Evolutionary conservation across 2,329 filamentous ascomycete species (phyloP).

Genomic region (Zelopaecilomyces penicillatus): DNA sequence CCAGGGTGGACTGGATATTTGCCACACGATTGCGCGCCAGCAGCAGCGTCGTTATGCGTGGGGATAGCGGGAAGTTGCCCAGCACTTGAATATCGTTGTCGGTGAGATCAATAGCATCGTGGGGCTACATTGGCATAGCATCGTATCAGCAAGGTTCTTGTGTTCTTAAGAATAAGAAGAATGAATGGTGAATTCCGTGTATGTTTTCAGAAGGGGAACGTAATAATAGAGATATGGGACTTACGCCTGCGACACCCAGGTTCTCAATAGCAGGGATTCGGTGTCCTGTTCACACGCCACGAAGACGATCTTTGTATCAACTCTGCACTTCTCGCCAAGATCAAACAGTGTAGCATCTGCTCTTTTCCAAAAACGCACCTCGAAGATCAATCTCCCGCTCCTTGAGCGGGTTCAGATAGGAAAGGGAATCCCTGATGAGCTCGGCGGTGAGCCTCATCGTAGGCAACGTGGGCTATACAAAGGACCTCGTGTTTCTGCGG

Average conservation of each 20-base stretch:
- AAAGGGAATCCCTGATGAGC: slow-evolving; percentile 87
- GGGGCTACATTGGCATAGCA: slow-evolving; percentile 49
- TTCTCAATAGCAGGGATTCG: slow-evolving; percentile 98
- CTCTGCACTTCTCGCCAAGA: slow-evolving; percentile 47
- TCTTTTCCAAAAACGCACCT: slow-evolving; percentile 90
- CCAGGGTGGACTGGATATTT: slow-evolving; percentile 67
- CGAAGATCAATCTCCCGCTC: slow-evolving; percentile 98
- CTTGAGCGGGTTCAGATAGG: slow-evolving; percentile 97
- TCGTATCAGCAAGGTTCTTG: too few species aligned
- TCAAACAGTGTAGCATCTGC: slow-evolving; percentile 80
- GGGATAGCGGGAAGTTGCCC: slow-evolving; percentile 86
- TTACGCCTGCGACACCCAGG: slow-evolving; percentile 83
- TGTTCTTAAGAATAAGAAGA: too few species aligned
- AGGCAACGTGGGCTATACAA: slow-evolving; percentile 9
- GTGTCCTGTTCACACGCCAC: slow-evolving; percentile 65
- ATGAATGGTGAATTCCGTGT: too few species aligned
- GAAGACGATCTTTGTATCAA: slow-evolving; percentile 64
- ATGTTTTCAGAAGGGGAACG: neutral
- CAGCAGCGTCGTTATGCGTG: slow-evolving; percentile 78
- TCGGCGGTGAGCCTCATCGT: slow-evolving; percentile 92
- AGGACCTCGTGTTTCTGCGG: neutral
- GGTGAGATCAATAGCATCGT: slow-evolving; percentile 96
- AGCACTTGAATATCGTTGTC: slow-evolving; percentile 92
- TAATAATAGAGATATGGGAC: slow-evolving; percentile 26
- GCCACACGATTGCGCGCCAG: slow-evolving; percentile 83